phyloP scores from a whole-genome alignment of 805 yeast genomes.

The Clavispora asparagi region DNA sequence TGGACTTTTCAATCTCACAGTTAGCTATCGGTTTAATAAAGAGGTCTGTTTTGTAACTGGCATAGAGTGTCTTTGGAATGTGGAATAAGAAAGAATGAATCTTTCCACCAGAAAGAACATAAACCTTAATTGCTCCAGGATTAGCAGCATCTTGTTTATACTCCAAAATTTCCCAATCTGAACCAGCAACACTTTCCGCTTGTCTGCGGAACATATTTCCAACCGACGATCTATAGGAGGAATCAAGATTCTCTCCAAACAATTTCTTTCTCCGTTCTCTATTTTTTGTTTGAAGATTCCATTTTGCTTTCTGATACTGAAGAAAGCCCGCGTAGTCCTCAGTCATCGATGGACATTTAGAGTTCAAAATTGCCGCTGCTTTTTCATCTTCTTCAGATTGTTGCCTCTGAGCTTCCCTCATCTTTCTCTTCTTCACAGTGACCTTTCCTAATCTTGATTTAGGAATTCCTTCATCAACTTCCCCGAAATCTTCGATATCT shows the following conservation, averaged over 20 bases:
- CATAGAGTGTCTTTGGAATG: conserved; percentile 67
- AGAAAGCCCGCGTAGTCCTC: conserved; percentile 68
- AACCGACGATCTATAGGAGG: conserved; percentile 54
- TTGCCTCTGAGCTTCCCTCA: conserved; percentile 15
- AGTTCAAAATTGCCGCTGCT: conserved; percentile 43
- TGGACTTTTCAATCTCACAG: conserved; percentile 54
- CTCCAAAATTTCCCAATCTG: conserved; percentile 84
- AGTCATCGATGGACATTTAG: conserved; percentile 59
- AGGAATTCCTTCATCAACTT: conserved; percentile 16
- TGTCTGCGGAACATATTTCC: conserved; percentile 69
- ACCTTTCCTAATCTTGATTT: conserved; percentile 39
- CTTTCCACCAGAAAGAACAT: conserved; percentile 61
- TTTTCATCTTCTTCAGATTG: conserved; percentile 41
- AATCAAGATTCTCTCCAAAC: conserved; percentile 62
- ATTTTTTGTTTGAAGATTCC: conserved; percentile 75
- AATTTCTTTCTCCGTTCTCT: conserved; percentile 66
- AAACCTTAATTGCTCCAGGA: conserved; percentile 78
- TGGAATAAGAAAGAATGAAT: conserved; percentile 70
- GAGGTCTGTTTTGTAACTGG: conserved; percentile 53
- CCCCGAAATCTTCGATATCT: conserved; percentile 76
- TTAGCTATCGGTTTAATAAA: conserved; percentile 42
- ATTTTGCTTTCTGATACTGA: conserved; percentile 75
- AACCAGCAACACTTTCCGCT: conserved; percentile 71
- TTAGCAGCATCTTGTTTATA: conserved; percentile 47
- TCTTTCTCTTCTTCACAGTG: conserved; percentile 42